These are phyloP conservation scores for Lasiosphaeria miniovina DNA, from an alignment of 495 filamentous ascomycete genomes.

Conservation along the genomic window DNA sequence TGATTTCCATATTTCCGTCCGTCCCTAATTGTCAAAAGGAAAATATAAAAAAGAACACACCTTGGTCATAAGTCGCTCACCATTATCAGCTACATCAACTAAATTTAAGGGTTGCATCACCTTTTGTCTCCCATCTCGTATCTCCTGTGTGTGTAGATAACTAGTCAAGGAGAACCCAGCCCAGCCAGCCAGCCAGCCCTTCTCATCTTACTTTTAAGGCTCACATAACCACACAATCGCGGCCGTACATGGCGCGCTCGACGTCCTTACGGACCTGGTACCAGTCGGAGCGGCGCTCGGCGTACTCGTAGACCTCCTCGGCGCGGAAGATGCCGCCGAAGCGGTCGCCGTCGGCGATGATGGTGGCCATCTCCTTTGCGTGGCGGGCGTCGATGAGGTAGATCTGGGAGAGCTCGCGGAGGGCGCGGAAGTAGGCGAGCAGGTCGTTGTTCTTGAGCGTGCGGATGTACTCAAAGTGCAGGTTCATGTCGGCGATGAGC, in stretches of 20 bases:
- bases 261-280: conserved; percentile 80
- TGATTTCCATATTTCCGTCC: too few relatives aligned
- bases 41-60: too few relatives aligned
- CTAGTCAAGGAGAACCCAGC: background rate
- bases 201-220: background rate
- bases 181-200: background rate
- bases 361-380: conserved; percentile 89
- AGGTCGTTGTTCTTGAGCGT: conserved; percentile 80
- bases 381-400: conserved; percentile 86
- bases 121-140: too few relatives aligned
- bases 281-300: conserved; percentile 92
- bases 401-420: conserved; percentile 91
- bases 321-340: conserved; percentile 90
- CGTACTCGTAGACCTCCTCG: conserved; percentile 97
- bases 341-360: conserved; percentile 88
- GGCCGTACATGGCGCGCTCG: conserved; percentile 96
- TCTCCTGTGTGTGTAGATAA: too few relatives aligned
- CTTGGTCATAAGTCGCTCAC: too few relatives aligned
- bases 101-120: too few relatives aligned
- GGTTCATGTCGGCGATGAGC: conserved; percentile 94
- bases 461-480: conserved; percentile 81
- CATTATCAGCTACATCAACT: too few relatives aligned
- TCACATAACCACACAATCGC: conserved; percentile 87
- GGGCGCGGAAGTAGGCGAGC: conserved; percentile 82
- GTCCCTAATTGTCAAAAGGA: too few relatives aligned